Conservation (phyloP, 371 early-diverging fungal species). For the Syncephalastrum racemosum region DNA sequence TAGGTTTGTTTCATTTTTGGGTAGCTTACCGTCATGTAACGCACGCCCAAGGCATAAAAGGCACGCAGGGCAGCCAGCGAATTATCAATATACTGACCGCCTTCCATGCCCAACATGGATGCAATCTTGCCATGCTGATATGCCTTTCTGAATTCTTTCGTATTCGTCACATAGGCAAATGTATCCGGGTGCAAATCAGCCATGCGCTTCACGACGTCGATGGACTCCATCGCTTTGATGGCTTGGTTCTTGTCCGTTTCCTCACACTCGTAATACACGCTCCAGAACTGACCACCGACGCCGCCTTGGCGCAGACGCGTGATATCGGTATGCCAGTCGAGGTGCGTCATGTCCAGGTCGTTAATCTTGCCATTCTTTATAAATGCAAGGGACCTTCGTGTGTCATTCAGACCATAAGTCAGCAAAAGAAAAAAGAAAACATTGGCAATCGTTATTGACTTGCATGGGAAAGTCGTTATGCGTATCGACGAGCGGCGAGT, state of each 20-base stretch:
- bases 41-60: constrained; percentile 59
- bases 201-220: constrained; percentile 62
- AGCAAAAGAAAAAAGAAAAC: not conserved
- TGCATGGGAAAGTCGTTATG: constrained; percentile 51
- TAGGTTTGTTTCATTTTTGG: not conserved
- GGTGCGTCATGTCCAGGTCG: constrained; percentile 30
- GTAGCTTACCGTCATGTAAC: constrained; percentile 64
- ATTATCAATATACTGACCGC: constrained; percentile 66
- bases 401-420: not conserved
- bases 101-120: constrained; percentile 67
- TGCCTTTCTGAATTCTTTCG: constrained; percentile 48
- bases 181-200: constrained; percentile 48
- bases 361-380: constrained; percentile 38
- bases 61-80: constrained; percentile 56
- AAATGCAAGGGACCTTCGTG: constrained; percentile 32
- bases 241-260: constrained; percentile 33
- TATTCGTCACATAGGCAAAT: constrained; percentile 46
- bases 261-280: constrained; percentile 52
- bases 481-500: constrained; percentile 41
- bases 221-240: constrained; percentile 50
- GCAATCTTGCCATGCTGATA: constrained; percentile 49
- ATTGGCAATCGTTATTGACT: not conserved
- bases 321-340: constrained; percentile 48
- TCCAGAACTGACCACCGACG: constrained; percentile 66
- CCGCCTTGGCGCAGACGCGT: constrained; percentile 43